Percentiles rank a stretch among this genome's conserved stretches.
Evolutionary conservation across 495 filamentous ascomycete genomes (phyloP).

Genomic region (Xylaria flabelliformis): DNA sequence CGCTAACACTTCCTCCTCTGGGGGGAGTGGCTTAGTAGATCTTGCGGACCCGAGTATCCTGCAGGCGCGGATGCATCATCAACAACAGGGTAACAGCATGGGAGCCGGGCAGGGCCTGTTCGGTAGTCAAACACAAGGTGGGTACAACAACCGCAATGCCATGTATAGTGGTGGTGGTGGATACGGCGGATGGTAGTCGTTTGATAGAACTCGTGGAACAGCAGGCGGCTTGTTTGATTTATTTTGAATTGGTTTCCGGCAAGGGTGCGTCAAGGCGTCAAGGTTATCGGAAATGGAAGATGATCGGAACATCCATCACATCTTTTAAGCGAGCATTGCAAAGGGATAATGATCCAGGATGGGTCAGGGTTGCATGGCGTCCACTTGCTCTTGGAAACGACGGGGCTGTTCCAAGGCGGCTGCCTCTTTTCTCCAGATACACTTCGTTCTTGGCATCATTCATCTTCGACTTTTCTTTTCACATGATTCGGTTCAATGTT

Average conservation of each 20-base stretch:
- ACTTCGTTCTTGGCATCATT: conserved; percentile 41
- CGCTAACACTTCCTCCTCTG: conserved; percentile 99
- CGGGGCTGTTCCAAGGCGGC: conserved; percentile 46
- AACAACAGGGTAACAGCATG: conserved; percentile 68
- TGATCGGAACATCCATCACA: conserved; percentile 44
- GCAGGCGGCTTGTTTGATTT: conserved; percentile 33
- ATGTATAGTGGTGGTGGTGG: conserved; percentile 78
- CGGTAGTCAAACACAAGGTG: conserved; percentile 95
- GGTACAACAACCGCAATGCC: conserved; percentile 83
- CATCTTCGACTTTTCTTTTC: conserved; percentile 41
- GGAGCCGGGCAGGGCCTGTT: conserved; percentile 88
- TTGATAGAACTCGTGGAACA: conserved; percentile 31
- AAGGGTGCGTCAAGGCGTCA: conserved; percentile 48
- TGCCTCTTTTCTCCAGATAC: conserved; percentile 42
- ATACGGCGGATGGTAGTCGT: conserved; percentile 73
- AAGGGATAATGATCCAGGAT: conserved; percentile 49
- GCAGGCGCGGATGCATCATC: conserved; percentile 94
- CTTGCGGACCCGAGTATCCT: conserved; percentile 99
- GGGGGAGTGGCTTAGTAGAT: conserved; percentile 97
- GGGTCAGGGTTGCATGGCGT: conserved; percentile 49
- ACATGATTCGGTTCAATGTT: conserved; percentile 49
- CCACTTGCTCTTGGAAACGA: conserved; percentile 49
- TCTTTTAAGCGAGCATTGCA: conserved; percentile 47
- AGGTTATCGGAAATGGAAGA: conserved; percentile 43
- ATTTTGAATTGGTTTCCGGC: conserved; percentile 27